These are phyloP conservation scores for Ceratobasidium papillatum DNA, from an alignment of 1,284 basidiomycete genomes.

Conservation along the genomic window DNA sequence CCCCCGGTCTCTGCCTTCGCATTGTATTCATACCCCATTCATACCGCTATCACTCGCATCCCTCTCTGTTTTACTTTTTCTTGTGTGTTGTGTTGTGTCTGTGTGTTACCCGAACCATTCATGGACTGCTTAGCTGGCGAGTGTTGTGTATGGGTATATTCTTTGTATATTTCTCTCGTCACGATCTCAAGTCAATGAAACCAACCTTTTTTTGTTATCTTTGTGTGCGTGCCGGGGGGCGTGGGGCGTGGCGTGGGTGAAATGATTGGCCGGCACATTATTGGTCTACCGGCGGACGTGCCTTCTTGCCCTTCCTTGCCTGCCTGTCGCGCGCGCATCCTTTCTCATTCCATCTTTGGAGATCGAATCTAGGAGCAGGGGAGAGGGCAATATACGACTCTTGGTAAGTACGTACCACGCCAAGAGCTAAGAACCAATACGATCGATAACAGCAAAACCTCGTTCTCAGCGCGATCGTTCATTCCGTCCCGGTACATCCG, in stretches of 20 bases:
- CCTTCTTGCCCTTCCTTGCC: neutral
- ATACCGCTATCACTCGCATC: neutral
- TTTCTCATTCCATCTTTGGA: neutral
- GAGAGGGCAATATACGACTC: too few relatives aligned
- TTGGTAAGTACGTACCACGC: too few relatives aligned
- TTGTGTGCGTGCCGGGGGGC: too few relatives aligned
- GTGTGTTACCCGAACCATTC: neutral
- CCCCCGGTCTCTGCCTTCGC: neutral
- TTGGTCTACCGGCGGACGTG: neutral
- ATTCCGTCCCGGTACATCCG: neutral
- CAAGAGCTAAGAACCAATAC: too few relatives aligned
- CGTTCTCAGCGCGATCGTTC: too few relatives aligned
- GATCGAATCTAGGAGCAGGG: too few relatives aligned
- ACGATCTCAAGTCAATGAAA: constrained; percentile 9
- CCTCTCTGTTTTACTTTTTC: neutral
- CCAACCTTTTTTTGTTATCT: neutral
- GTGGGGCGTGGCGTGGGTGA: too few relatives aligned
- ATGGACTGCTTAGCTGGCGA: constrained; percentile 13
- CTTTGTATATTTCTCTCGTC: constrained; percentile 1
- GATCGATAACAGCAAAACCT: too few relatives aligned
- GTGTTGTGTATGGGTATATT: constrained; percentile 2
- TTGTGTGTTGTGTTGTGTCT: neutral
- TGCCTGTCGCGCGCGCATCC: neutral
- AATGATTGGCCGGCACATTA: neutral
- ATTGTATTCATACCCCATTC: constrained; percentile 22